phyloP scores from a whole-genome alignment of 2,329 filamentous ascomycete species.

The Didymella exigua region DNA sequence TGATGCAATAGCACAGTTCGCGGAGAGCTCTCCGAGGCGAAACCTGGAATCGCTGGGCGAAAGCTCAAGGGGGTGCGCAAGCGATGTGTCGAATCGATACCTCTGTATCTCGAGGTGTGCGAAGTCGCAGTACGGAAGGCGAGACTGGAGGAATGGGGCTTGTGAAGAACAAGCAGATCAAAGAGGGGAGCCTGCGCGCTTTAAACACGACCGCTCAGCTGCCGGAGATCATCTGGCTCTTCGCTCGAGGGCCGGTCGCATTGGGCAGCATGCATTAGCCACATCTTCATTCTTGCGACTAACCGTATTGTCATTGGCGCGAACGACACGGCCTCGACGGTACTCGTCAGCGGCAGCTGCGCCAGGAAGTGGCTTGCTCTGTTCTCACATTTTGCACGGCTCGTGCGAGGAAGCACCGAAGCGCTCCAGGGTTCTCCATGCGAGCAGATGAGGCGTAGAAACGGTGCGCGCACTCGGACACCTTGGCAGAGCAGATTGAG shows the following conservation, averaged over 20 bases:
- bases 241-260: background rate
- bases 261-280: constrained; percentile 13
- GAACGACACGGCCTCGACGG: constrained; percentile 2
- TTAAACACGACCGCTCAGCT: constrained; percentile 13
- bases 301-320: constrained; percentile 14
- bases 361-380: constrained; percentile 4
- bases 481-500: background rate
- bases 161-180: background rate
- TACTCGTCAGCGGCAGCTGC: constrained; percentile 19
- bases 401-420: constrained; percentile 4
- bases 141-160: background rate
- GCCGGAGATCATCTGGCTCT: constrained; percentile 14
- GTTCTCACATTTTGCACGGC: background rate
- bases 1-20: background rate
- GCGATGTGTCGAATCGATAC: background rate
- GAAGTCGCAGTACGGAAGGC: background rate
- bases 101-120: background rate
- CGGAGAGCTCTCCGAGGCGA: constrained; percentile 6
- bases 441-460: background rate
- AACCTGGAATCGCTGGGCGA: constrained; percentile 10
- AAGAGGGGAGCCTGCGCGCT: background rate
- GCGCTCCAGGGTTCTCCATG: background rate
- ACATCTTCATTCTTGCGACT: constrained; percentile 7
- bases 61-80: constrained; percentile 11
- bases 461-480: background rate